Conservation (phyloP, 495 filamentous ascomycete genomes). For the Aspergillus steynii region DNA sequence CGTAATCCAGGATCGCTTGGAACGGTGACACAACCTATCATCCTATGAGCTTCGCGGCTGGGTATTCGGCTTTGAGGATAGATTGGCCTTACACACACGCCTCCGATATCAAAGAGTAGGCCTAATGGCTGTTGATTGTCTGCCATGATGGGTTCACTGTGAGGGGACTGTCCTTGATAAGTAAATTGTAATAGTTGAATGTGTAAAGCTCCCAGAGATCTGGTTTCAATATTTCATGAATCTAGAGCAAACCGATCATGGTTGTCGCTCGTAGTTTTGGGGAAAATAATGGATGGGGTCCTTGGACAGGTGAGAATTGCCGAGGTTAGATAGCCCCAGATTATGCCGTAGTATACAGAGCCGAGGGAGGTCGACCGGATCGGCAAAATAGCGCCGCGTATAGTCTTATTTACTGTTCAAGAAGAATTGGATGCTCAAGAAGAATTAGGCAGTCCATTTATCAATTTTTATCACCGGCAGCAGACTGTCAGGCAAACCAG, state of each 20-base stretch:
- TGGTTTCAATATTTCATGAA: not conserved
- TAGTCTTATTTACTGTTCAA: not conserved
- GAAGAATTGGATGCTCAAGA: not conserved
- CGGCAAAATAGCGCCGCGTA: not conserved
- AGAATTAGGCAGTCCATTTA: too few relatives aligned
- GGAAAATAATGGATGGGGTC: not conserved
- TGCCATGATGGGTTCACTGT: constrained; percentile 30
- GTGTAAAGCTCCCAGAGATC: not conserved
- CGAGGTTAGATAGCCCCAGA: constrained; percentile 22
- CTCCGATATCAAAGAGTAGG: constrained; percentile 93
- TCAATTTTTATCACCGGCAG: too few relatives aligned
- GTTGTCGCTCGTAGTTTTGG: not conserved
- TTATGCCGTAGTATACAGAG: constrained; percentile 1
- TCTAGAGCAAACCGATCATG: not conserved
- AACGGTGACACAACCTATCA: constrained; percentile 85
- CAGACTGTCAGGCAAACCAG: too few relatives aligned
- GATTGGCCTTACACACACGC: constrained; percentile 76
- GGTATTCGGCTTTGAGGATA: not conserved
- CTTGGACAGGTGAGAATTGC: constrained; percentile 11
- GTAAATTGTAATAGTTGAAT: not conserved
- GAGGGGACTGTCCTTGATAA: not conserved
- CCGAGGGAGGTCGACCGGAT: constrained; percentile 11
- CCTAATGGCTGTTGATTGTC: constrained; percentile 62
- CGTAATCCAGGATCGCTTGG: constrained; percentile 89
- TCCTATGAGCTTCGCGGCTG: constrained; percentile 5